Evolutionary conservation across 2,329 filamentous ascomycete genomes (phyloP), one percentile per base, ranked within the genome.

Genomic region (Colletotrichum tamarilloi): DNA sequence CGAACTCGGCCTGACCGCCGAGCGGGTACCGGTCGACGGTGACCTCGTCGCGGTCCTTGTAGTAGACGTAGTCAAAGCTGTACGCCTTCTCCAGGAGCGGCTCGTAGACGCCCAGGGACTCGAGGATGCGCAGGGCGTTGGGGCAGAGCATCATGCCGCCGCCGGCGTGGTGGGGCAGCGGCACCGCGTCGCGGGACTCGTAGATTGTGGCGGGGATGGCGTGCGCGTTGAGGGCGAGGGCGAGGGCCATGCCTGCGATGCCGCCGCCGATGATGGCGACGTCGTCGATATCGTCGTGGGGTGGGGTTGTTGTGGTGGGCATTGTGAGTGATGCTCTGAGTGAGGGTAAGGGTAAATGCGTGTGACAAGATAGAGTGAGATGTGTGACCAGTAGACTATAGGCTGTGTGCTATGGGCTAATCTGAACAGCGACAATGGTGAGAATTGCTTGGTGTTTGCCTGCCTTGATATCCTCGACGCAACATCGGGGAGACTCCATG

Each of bases 141-240:
- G 90, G 89, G 0, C 89, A 89, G 2, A 91, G 84, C 86, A 90
- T 89, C 35, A 92, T 82, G 1, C 87, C 88, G 3, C 89, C 89
- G 22, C 87, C 87, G 28, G 86, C 85, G 72, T 87, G 83, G 2
- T 85, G 82, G 1, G 85, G 81, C 6, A 52, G 60, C 1, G 62
- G 72, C 7, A 30, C 55, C 0, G 83, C 82, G 0, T 80, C 71
- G 9, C 86, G 84, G 16, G 83, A 81, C 73, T 91, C 89, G 74
- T 89, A 91, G 63, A 91, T 80, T 3, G 81, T 86, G 72, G 81
- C 83, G 5, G 82, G 75, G 56, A 92, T 90, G 53, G 81, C 81
- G 68, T 88, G 82, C 35, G 85, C 81, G 69, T 90, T 85, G 0
- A 92, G 82, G 2, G 87, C 83, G 0, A 92, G 82, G 0, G 89